Conservation (phyloP, 441 rosid species). For the Kokia cookei region DNA sequence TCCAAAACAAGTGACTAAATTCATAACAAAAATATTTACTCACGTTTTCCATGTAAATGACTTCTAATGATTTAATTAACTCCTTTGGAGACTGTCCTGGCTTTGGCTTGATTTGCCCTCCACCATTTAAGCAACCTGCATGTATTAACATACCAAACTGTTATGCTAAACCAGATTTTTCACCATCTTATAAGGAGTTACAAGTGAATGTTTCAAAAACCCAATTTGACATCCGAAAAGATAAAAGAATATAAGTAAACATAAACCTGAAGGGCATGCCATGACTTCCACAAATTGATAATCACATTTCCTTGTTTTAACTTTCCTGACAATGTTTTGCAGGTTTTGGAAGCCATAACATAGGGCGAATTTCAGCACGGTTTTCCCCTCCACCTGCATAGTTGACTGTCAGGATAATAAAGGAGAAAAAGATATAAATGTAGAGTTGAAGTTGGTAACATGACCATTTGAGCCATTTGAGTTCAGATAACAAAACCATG, state of each 20-base stretch:
- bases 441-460: not conserved
- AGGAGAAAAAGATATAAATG: not conserved
- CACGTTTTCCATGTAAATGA: slow-evolving; percentile 68
- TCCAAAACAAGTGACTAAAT: not conserved
- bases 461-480: not conserved
- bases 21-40: slow-evolving; percentile 16
- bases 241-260: not conserved
- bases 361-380: slow-evolving; percentile 64
- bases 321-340: slow-evolving; percentile 82
- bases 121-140: slow-evolving; percentile 88
- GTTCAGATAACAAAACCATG: not conserved
- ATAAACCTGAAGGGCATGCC: slow-evolving; percentile 94
- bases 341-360: slow-evolving; percentile 95
- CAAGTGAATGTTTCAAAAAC: not conserved
- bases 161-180: not conserved
- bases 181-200: not conserved
- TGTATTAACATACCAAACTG: not conserved
- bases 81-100: slow-evolving; percentile 76
- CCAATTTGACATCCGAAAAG: not conserved
- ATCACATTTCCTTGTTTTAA: slow-evolving; percentile 69
- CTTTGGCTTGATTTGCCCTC: slow-evolving; percentile 92
- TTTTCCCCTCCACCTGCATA: slow-evolving; percentile 67
- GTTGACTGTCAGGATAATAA: not conserved
- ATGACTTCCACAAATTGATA: slow-evolving; percentile 93
- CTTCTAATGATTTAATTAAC: slow-evolving; percentile 59